Percentiles rank a stretch among this genome's conserved stretches.
Conservation (phyloP, 1,284 basidiomycete species). For the Leccinum subrobustum region DNA sequence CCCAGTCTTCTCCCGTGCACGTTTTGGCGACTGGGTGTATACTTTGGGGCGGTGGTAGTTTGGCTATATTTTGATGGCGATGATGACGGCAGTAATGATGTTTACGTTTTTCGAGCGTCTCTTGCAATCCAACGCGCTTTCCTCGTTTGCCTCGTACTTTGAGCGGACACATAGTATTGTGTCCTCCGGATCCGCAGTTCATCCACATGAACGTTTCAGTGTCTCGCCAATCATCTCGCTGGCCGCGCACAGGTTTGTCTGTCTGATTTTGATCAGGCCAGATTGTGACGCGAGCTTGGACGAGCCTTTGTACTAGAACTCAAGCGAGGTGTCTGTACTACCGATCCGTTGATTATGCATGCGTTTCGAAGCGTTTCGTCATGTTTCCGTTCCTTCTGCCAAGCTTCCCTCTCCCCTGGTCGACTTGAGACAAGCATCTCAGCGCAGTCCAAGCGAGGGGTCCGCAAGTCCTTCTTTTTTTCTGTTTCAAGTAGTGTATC, state of each 20-base stretch:
- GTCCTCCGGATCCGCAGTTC: not conserved
- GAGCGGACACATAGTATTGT: not conserved
- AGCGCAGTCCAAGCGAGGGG: too few species aligned
- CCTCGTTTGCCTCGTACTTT: not conserved
- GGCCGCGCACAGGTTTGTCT: not conserved
- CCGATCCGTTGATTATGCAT: too few species aligned
- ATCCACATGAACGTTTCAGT: not conserved
- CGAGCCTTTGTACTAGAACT: not conserved
- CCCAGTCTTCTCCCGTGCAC: not conserved
- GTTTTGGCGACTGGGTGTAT: not conserved
- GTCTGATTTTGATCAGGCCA: not conserved
- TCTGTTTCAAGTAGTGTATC: too few species aligned
- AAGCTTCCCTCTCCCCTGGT: too few species aligned
- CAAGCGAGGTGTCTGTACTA: not conserved
- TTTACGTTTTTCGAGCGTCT: constrained; percentile 1
- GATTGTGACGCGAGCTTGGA: not conserved
- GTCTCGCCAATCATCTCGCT: not conserved
- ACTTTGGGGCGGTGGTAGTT: constrained; percentile 2
- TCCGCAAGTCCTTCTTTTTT: too few species aligned
- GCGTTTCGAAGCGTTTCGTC: too few species aligned
- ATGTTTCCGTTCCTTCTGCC: too few species aligned
- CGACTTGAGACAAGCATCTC: too few species aligned
- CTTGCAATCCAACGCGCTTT: not conserved
- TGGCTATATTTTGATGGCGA: constrained; percentile 1
- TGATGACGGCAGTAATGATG: not conserved